Evolutionary conservation across 306 rosid species (phyloP).

Genomic region (Acacia crassicarpa): DNA sequence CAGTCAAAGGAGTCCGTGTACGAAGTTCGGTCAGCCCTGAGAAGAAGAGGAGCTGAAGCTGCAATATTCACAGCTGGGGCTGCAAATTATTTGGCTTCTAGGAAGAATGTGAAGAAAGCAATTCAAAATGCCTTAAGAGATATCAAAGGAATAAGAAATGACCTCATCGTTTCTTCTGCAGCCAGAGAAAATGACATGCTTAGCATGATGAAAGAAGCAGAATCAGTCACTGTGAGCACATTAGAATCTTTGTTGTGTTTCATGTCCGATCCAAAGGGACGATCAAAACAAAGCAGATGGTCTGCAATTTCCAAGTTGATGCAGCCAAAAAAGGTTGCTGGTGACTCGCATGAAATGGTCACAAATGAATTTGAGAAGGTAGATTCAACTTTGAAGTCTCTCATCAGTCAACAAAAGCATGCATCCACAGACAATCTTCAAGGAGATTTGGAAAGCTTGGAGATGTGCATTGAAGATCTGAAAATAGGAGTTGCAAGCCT

Average conservation of each 20-base stretch:
- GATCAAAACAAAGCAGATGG: constrained; percentile 15
- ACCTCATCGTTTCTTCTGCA: not conserved
- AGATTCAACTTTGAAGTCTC: not conserved
- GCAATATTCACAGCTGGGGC: constrained; percentile 2
- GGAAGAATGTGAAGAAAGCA: constrained; percentile 20
- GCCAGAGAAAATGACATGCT: not conserved
- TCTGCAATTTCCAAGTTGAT: constrained; percentile 30
- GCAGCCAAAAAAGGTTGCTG: constrained; percentile 22
- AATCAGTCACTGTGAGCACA: not conserved
- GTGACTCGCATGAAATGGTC: not conserved
- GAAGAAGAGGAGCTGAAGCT: not conserved
- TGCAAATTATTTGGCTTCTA: constrained; percentile 22
- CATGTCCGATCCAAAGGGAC: constrained; percentile 22
- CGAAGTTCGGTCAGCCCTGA: constrained; percentile 19
- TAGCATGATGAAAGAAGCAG: not conserved
- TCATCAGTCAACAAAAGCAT: not conserved
- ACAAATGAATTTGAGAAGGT: not conserved
- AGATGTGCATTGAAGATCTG: constrained; percentile 31
- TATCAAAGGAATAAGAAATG: constrained; percentile 1
- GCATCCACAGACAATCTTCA: not conserved
- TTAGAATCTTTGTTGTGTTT: not conserved
- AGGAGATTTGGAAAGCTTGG: constrained; percentile 12
- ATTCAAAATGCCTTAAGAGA: constrained; percentile 3
- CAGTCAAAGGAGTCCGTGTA: constrained; percentile 25
- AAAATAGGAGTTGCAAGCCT: constrained; percentile 20